phyloP scores from a whole-genome alignment of 306 rosid species.

The Cucumis hystrix region DNA sequence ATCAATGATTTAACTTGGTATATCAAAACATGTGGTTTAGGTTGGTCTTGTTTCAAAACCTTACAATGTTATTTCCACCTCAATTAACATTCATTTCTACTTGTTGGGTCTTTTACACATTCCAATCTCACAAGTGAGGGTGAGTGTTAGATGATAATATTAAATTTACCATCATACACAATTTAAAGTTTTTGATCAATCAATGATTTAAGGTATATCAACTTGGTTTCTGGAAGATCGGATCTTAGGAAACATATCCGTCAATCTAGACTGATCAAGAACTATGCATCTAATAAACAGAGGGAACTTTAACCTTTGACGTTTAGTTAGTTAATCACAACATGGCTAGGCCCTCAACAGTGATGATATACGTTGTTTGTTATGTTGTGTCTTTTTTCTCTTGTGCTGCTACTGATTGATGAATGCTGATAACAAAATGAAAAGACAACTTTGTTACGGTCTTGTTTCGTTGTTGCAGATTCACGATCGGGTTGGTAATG shows the following conservation, averaged over 20 bases:
- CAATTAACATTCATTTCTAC: too few relatives aligned
- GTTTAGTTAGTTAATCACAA: not conserved
- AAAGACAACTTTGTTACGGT: not conserved
- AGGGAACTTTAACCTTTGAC: not conserved
- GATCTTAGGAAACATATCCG: not conserved
- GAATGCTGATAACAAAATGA: not conserved
- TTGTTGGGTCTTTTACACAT: too few relatives aligned
- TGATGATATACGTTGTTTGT: not conserved
- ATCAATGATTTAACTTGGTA: too few relatives aligned
- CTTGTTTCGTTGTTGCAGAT: constrained; percentile 11
- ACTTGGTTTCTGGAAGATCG: not conserved
- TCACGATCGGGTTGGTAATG: constrained; percentile 25
- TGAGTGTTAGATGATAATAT: too few relatives aligned
- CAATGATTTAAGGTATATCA: too few relatives aligned
- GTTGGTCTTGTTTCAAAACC: not conserved
- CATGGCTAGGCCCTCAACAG: not conserved
- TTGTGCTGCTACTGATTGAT: not conserved
- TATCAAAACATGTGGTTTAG: too few relatives aligned
- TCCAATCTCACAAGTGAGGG: too few relatives aligned
- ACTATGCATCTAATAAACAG: not conserved
- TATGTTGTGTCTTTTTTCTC: not conserved
- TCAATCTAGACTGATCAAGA: not conserved
- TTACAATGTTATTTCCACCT: too few relatives aligned
- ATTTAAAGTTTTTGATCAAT: too few relatives aligned
- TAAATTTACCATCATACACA: too few relatives aligned